phyloP scores from a whole-genome alignment of 1,284 basidiomycete species.

The Ceratobasidium sp. region DNA sequence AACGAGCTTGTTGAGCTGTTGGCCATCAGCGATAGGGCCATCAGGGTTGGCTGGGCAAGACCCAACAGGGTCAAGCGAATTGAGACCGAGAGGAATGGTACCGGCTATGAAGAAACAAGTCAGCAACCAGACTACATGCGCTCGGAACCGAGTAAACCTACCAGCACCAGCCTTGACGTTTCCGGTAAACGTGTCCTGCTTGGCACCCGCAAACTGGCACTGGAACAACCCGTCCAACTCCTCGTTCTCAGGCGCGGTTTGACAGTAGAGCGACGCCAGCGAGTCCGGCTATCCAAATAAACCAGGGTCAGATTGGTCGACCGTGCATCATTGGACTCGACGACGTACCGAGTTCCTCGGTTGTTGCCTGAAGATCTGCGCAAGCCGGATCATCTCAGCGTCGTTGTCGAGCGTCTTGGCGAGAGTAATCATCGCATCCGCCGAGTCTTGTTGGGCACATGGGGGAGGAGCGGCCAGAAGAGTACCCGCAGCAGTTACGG shows the following conservation, averaged over 20 bases:
- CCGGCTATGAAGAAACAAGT: conserved; percentile 8
- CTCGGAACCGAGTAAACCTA: not conserved
- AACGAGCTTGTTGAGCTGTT: conserved; percentile 57
- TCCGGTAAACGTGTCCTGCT: conserved; percentile 63
- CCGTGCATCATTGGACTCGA: not conserved
- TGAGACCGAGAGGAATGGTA: conserved; percentile 58
- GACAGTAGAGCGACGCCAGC: conserved; percentile 59
- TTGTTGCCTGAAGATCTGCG: conserved; percentile 61
- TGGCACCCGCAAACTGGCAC: conserved; percentile 60
- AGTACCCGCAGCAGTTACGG: conserved; percentile 27
- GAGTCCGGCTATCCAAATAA: conserved; percentile 51
- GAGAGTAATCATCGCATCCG: conserved; percentile 65
- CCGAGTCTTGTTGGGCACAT: conserved; percentile 68
- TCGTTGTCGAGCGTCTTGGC: conserved; percentile 63
- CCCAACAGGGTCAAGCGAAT: conserved; percentile 55
- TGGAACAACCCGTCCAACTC: conserved; percentile 63
- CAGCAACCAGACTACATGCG: conserved; percentile 40
- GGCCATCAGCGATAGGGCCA: conserved; percentile 56
- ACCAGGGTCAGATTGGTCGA: conserved; percentile 39
- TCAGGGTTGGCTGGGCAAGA: conserved; percentile 59
- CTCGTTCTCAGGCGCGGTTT: conserved; percentile 56
- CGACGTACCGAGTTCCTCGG: conserved; percentile 56
- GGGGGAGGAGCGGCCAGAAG: conserved; percentile 25
- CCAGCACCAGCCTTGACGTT: conserved; percentile 57
- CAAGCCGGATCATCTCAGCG: conserved; percentile 58